These are phyloP conservation scores for Colletotrichum destructivum DNA, from an alignment of 2,329 filamentous ascomycete species.

Conservation along the genomic window DNA sequence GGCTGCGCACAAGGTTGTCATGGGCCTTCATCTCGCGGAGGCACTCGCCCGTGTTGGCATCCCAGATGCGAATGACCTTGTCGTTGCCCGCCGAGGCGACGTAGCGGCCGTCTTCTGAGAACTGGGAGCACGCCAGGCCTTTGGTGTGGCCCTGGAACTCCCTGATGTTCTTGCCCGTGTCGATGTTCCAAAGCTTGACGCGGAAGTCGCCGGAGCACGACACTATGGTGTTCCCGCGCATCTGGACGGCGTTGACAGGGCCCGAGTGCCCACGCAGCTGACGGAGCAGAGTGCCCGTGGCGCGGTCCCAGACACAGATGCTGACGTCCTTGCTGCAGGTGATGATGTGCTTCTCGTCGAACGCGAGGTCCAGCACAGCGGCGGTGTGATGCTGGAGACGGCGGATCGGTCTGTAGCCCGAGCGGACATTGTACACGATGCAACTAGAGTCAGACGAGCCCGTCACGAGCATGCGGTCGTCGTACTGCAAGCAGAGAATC, in stretches of 20 bases:
- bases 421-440: slow-evolving; percentile 89
- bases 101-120: slow-evolving; percentile 93
- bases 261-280: slow-evolving; percentile 89
- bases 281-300: slow-evolving; percentile 81
- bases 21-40: slow-evolving; percentile 87
- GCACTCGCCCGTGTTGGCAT: slow-evolving; percentile 90
- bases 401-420: slow-evolving; percentile 83
- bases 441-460: slow-evolving; percentile 94
- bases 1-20: slow-evolving; percentile 85
- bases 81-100: slow-evolving; percentile 97
- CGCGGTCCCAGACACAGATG: slow-evolving; percentile 94
- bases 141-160: slow-evolving; percentile 93
- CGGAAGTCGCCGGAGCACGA: slow-evolving; percentile 94
- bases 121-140: slow-evolving; percentile 95
- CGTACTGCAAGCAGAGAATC: slow-evolving; percentile 95
- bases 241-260: slow-evolving; percentile 95
- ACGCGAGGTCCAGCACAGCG: slow-evolving; percentile 93
- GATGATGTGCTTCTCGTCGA: slow-evolving; percentile 92
- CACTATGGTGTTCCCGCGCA: slow-evolving; percentile 92
- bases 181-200: slow-evolving; percentile 96
- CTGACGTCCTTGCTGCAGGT: slow-evolving; percentile 97
- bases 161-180: slow-evolving; percentile 88
- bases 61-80: slow-evolving; percentile 95
- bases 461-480: slow-evolving; percentile 92
- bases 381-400: slow-evolving; percentile 85